A percentile compares a stretch with the other conserved stretches of the same genome.
These are phyloP conservation scores for Isatis lusitanica DNA, from an alignment of 441 rosid genomes.

Conservation along the genomic window DNA sequence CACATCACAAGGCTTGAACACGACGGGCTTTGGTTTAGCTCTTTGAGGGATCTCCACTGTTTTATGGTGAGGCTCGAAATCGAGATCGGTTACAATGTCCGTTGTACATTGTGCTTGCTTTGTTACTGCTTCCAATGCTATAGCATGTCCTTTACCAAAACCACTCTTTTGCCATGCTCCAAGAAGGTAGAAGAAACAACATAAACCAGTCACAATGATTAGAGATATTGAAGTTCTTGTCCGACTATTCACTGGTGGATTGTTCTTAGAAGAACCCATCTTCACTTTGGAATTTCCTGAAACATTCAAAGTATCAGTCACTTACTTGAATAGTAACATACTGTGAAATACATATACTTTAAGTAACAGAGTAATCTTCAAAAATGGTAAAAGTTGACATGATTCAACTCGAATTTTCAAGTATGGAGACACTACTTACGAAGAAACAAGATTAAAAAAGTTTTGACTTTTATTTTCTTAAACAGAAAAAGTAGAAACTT, in stretches of 20 bases:
- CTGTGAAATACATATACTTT: neutral
- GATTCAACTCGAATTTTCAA: neutral
- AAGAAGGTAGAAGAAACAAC: constrained; percentile 82
- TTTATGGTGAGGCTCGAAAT: constrained; percentile 60
- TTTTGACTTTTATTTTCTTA: neutral
- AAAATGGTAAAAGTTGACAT: neutral
- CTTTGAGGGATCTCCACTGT: constrained; percentile 44
- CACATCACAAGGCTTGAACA: constrained; percentile 55
- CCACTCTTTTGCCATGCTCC: constrained; percentile 97
- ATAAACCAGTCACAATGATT: constrained; percentile 67
- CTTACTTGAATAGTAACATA: neutral
- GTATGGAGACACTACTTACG: neutral
- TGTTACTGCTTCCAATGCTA: constrained; percentile 59
- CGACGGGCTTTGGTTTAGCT: constrained; percentile 44
- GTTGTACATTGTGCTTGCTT: constrained; percentile 58
- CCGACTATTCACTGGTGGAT: constrained; percentile 40
- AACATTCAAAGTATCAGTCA: neutral
- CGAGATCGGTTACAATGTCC: constrained; percentile 49
- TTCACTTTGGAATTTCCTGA: constrained; percentile 29
- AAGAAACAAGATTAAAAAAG: neutral
- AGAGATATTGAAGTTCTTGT: constrained; percentile 58
- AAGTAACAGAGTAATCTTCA: neutral
- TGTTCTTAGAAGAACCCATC: constrained; percentile 62
- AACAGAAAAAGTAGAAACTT: neutral
- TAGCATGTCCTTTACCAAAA: constrained; percentile 79